Evolutionary conservation across 2,329 filamentous ascomycete species (phyloP), one percentile per base, ranked within the genome.

Genomic region (Diaporthe sp.): DNA sequence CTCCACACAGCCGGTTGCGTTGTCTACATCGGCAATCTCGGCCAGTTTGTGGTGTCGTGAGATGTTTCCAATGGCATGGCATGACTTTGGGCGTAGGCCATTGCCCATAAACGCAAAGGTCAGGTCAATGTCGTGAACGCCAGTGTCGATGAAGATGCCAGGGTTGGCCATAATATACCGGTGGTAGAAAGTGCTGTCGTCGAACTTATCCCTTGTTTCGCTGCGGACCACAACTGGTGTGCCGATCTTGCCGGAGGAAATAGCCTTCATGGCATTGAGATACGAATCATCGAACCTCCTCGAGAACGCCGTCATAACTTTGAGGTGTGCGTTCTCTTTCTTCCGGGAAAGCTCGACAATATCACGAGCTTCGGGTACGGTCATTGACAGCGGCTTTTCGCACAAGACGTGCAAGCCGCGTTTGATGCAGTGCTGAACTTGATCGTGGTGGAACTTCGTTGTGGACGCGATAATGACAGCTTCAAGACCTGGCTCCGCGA

Each of bases 251-350:
- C 91, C 91, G 0, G 82, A 79, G 34, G 86, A 81, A 79, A 90
- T 87, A 78, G 90, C 88, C 28, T 83, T 79, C 80, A 86, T 87
- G 28, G 92, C 92, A 71, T 91, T 87, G 75, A 90, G 87, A 85
- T 94, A 94, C 57, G 90, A 92, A 62, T 87, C 84, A 79, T 94
- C 92, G 85, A 94, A 94, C 72, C 91, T 90, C 44, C 91, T 88
- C 6, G 90, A 92, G 85, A 92, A 92, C 5, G 90, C 91, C 79
- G 90, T 92, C 86, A 93, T 90, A 72, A 93, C 90, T 82, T 93
- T 93, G 34, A 92, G 86, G 72, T 92, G 81, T 1, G 91, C 91
- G 68, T 88, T 87, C 76, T 85, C 84, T 74, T 84, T 82, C 31
- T 62, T 62, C 25, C 12, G 39, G 22, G 51, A 31, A 39, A 37